phyloP scores from a whole-genome alignment of 2,329 filamentous ascomycete species.

The Intubia oerlemansii region DNA sequence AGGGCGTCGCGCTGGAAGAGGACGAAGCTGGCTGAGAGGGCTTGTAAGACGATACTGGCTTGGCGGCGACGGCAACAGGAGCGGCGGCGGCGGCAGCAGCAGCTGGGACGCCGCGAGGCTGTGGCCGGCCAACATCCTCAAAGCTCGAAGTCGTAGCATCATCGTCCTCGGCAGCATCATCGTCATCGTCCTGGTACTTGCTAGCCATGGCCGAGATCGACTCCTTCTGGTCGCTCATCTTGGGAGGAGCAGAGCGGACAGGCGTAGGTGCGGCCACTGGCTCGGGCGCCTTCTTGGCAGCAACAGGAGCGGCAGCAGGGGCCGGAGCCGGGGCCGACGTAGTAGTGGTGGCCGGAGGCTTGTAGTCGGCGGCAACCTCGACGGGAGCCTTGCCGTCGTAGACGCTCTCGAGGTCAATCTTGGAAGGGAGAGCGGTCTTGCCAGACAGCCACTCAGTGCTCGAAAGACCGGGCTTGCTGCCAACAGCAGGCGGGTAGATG shows the following conservation, averaged over 20 bases:
- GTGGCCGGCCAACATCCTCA: conserved; percentile 62
- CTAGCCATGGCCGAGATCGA: conserved; percentile 71
- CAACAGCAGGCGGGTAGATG: conserved; percentile 76
- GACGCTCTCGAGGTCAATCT: conserved; percentile 82
- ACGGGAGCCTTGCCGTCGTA: conserved; percentile 69
- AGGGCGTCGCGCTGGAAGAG: conserved; percentile 13
- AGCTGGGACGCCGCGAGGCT: conserved; percentile 40
- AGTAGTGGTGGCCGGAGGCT: conserved; percentile 24
- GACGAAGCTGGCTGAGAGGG: conserved; percentile 8
- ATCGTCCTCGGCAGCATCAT: conserved; percentile 35
- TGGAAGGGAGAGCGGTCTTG: conserved; percentile 65
- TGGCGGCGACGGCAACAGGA: conserved; percentile 2
- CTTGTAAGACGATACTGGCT: conserved; percentile 23
- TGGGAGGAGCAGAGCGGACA: conserved; percentile 29
- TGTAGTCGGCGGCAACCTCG: conserved; percentile 52
- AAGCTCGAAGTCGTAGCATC: conserved; percentile 65
- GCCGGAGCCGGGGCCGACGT: conserved; percentile 21
- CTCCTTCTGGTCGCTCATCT: conserved; percentile 64
- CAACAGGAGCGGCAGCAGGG: conserved; percentile 18
- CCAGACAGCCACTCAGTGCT: conserved; percentile 70
- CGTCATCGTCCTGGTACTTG: conserved; percentile 60
- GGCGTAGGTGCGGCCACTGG: conserved; percentile 11
- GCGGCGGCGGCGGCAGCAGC: conserved; percentile 3
- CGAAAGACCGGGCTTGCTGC: conserved; percentile 60
- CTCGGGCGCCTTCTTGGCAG: conserved; percentile 28